Base-by-base conservation (phyloP, 805 yeast species). In the Lachancea sp. region DNA sequence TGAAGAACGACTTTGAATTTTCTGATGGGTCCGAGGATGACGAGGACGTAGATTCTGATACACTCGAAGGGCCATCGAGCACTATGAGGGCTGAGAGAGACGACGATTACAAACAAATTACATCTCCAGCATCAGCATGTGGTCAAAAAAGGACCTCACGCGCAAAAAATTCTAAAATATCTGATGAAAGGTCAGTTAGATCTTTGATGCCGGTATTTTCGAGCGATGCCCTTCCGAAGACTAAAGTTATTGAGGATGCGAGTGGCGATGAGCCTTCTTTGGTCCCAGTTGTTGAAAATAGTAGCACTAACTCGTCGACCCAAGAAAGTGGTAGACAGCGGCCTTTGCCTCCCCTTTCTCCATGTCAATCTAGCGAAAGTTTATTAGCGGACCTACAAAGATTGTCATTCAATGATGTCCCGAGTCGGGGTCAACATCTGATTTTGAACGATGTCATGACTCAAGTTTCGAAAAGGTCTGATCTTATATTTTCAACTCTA, bases 391-490 rank as follows among this genome's bases (percentile, higher is more conserved):
- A 65, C 34, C 55, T 70, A 50, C 58, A 61, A 49, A 57, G 58
- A 29, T 52, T 70, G 16, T 73, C 83, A 1, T 89, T 89, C 63
- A 83, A 87, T 57, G 92, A 85, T 46, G 62, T 90, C n/a, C 95
- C 97, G 0, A 92, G 95, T 7, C 77, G 78, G 49, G 92, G 94
- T 0, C 98, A 90, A 60, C 95, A 89, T 57, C 60, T 90, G 38
- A 82, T 92, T 36, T 66, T 92, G 49, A 90, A 90, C 59, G 95
- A 87, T 49, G 67, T 90, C 45, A 89, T 90, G 96, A 64, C 64
- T 34, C 67, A 67, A 17, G 61, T 75, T 19, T 86, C 96, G 0
- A 63, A 67, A 5, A 35, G 40, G 5, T 77, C 95, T 0, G 86
- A 79, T 2, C 77, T 92, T 7, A 75, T 90, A 2, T 85, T 90